Percentiles rank a stretch among this genome's conserved stretches.
Evolutionary conservation across 371 early-diverging fungal genomes (phyloP).

Genomic region (Actinomortierella ambigua): DNA sequence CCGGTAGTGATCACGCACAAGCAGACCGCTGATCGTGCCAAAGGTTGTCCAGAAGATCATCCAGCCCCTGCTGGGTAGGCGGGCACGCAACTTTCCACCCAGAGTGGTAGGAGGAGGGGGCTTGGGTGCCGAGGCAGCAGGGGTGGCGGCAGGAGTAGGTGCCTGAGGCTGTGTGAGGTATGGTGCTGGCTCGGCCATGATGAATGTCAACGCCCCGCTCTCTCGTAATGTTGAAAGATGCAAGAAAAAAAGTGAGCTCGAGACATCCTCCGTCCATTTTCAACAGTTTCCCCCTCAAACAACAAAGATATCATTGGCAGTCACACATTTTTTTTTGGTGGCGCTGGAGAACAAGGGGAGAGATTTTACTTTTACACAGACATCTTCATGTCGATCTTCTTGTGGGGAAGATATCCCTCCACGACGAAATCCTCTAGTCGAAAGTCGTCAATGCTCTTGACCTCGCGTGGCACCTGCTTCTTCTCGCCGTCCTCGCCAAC

Average conservation of each 20-base stretch:
- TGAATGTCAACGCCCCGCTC: no score
- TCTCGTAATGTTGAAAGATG: no score
- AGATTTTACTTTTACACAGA: slow-evolving; percentile 63
- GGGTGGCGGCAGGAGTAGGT: slow-evolving; percentile 9
- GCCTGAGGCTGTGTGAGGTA: slow-evolving; percentile 6
- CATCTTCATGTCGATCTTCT: slow-evolving; percentile 97
- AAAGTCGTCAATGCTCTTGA: slow-evolving; percentile 86
- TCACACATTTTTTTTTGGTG: no score
- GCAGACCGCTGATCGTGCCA: slow-evolving; percentile 54
- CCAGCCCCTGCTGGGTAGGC: slow-evolving; percentile 52
- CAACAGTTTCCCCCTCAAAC: no score
- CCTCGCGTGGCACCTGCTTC: slow-evolving; percentile 38
- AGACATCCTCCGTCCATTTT: no score
- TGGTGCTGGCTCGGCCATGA: not conserved
- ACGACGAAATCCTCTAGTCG: slow-evolving; percentile 85
- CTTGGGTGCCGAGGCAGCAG: slow-evolving; percentile 7
- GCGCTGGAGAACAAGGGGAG: not conserved
- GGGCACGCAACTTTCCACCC: slow-evolving; percentile 36
- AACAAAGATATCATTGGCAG: no score
- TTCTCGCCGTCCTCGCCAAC: no score
- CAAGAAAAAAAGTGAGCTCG: no score
- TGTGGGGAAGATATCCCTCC: slow-evolving; percentile 89
- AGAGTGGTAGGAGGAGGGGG: slow-evolving; percentile 28
- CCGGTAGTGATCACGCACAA: slow-evolving; percentile 59
- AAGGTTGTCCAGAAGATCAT: slow-evolving; percentile 59